Conservation (phyloP, 441 rosid species). For the Syzygium malaccense region DNA sequence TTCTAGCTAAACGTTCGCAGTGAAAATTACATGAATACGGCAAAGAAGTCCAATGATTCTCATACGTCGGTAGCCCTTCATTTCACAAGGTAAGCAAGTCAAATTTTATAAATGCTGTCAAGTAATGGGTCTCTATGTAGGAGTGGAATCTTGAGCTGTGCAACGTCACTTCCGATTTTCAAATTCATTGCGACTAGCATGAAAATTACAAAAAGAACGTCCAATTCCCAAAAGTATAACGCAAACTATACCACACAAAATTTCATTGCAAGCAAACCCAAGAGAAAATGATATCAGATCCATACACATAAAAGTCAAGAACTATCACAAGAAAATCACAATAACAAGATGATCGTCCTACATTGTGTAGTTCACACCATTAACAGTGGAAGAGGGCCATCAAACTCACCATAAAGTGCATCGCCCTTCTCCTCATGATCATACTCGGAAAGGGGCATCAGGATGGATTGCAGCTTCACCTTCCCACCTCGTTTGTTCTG, state of each 20-base stretch:
- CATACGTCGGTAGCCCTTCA: neutral
- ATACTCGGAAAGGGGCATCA: conserved; percentile 65
- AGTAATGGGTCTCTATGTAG: neutral
- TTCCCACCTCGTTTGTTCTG: conserved; percentile 87
- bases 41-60: neutral
- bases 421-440: conserved; percentile 94
- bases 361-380: neutral
- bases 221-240: neutral
- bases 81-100: neutral
- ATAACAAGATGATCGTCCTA: neutral
- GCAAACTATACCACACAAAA: neutral
- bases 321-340: neutral
- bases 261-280: neutral
- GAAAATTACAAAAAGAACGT: neutral
- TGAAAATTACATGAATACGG: neutral
- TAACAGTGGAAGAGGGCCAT: neutral
- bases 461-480: conserved; percentile 68
- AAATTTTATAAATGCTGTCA: neutral
- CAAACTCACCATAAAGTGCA: conserved; percentile 73
- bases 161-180: neutral
- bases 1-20: neutral
- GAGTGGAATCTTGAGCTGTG: neutral
- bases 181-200: neutral
- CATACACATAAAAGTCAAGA: neutral
- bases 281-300: neutral